Percentiles rank a stretch among this genome's conserved stretches.
phyloP scores from a whole-genome alignment of 2,329 filamentous ascomycete genomes.

The Davidsoniella virescens region DNA sequence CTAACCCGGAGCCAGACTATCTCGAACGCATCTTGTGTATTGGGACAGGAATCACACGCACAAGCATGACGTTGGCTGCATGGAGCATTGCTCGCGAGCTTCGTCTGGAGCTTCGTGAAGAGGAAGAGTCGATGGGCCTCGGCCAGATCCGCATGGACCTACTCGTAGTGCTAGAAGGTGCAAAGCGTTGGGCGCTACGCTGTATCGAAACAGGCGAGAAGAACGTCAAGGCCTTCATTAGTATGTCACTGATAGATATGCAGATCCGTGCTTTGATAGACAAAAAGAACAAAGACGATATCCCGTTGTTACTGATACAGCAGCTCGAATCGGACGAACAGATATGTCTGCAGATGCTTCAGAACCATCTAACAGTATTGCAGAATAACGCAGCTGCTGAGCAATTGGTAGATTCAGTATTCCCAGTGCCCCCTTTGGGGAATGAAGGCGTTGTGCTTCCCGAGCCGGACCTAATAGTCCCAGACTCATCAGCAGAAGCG shows the following conservation, averaged over 20 bases:
- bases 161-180: slow-evolving; percentile 25
- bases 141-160: slow-evolving; percentile 25
- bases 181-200: slow-evolving; percentile 23
- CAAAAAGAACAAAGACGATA: slow-evolving; percentile 21
- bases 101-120: slow-evolving; percentile 24
- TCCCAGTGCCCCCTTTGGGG: too few relatives aligned
- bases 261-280: slow-evolving; percentile 27
- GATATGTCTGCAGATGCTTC: slow-evolving; percentile 21
- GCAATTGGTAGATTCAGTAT: too few relatives aligned
- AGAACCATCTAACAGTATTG: slow-evolving; percentile 13
- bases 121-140: slow-evolving; percentile 22
- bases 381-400: too few relatives aligned
- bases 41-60: slow-evolving; percentile 27
- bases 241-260: slow-evolving; percentile 23
- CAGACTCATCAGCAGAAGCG: too few relatives aligned
- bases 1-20: slow-evolving; percentile 16
- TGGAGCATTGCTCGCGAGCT: slow-evolving; percentile 27
- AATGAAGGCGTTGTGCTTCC: too few relatives aligned
- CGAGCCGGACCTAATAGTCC: too few relatives aligned
- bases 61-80: slow-evolving; percentile 20
- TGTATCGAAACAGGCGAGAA: slow-evolving; percentile 34
- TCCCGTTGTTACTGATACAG: slow-evolving; percentile 21
- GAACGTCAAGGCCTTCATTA: slow-evolving; percentile 36
- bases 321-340: slow-evolving; percentile 23
- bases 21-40: slow-evolving; percentile 24